A percentile compares a stretch with the other conserved stretches of the same genome.
These are phyloP conservation scores for Wickerhamiella vanderwaltii DNA, from an alignment of 805 yeast species.

Conservation along the genomic window DNA sequence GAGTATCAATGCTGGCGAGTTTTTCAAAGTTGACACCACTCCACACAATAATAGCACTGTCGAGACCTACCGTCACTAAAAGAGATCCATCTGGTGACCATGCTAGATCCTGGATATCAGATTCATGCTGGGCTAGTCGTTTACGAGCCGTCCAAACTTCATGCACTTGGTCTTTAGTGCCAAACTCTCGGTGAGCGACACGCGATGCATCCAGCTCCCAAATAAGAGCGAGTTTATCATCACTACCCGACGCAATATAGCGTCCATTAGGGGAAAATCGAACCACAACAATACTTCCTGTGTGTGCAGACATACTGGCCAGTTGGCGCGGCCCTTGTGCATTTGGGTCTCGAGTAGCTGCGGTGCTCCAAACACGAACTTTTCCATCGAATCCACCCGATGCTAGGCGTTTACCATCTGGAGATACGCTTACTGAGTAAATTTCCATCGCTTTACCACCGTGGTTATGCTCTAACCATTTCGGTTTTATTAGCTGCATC, in stretches of 20 bases:
- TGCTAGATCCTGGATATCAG: constrained; percentile 93
- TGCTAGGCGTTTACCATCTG: constrained; percentile 76
- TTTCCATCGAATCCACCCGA: constrained; percentile 92
- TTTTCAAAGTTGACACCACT: constrained; percentile 84
- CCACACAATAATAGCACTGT: constrained; percentile 87
- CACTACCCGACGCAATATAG: constrained; percentile 88
- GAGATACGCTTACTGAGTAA: constrained; percentile 67
- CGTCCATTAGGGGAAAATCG: constrained; percentile 87
- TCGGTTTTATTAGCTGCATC: constrained; percentile 57
- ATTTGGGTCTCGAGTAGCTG: constrained; percentile 54
- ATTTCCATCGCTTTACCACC: constrained; percentile 74
- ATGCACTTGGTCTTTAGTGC: constrained; percentile 49
- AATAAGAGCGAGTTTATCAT: constrained; percentile 77
- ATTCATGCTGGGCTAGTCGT: constrained; percentile 90
- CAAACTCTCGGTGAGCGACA: constrained; percentile 47
- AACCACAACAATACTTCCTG: constrained; percentile 92
- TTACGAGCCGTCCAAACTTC: constrained; percentile 94
- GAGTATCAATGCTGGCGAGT: constrained; percentile 79
- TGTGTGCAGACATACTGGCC: constrained; percentile 87
- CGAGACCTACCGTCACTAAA: constrained; percentile 87
- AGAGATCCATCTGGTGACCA: constrained; percentile 95
- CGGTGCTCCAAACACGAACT: constrained; percentile 83
- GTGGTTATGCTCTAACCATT: constrained; percentile 61
- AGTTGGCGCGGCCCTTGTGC: constrained; percentile 36
- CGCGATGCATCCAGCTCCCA: constrained; percentile 83